A percentile compares a stretch with the other conserved stretches of the same genome.
These are phyloP conservation scores for Xylariomycetidae sp. DNA, from an alignment of 2,329 filamentous ascomycete species.

Conservation along the genomic window DNA sequence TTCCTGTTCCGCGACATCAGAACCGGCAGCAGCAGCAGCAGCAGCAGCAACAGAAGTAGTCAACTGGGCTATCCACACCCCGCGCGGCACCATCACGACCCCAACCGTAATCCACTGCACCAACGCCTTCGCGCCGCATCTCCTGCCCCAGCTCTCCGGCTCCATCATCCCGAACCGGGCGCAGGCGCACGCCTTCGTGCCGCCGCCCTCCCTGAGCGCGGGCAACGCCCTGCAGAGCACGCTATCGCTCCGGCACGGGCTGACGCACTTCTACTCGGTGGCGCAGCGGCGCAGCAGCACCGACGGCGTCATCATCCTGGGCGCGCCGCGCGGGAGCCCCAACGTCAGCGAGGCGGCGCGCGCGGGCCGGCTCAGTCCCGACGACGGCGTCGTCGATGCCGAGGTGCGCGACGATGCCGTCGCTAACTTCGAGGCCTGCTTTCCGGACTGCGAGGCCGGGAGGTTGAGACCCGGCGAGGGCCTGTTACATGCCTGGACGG, in stretches of 20 bases:
- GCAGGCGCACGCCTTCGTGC: constrained; percentile 40
- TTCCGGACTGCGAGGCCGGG: constrained; percentile 7
- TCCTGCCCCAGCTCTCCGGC: constrained; percentile 29
- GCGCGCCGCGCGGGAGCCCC: constrained; percentile 37
- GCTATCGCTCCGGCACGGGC: constrained; percentile 39
- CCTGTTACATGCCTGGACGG: constrained; percentile 40
- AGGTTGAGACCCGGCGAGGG: constrained; percentile 34
- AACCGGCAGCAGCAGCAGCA: constrained; percentile 4
- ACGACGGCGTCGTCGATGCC: constrained; percentile 27
- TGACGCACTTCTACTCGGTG: constrained; percentile 46
- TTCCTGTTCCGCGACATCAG: too few relatives aligned
- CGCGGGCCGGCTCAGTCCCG: too few relatives aligned
- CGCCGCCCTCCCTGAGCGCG: constrained; percentile 31
- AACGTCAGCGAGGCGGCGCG: constrained; percentile 28
- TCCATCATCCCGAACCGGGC: constrained; percentile 38
- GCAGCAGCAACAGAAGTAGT: constrained; percentile 9
- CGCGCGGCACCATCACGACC: constrained; percentile 26
- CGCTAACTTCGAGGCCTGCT: constrained; percentile 30
- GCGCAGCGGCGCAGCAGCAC: constrained; percentile 38
- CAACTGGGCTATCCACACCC: constrained; percentile 29
- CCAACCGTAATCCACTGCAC: constrained; percentile 33
- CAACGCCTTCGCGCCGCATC: constrained; percentile 33
- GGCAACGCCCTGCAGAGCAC: constrained; percentile 31
- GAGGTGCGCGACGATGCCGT: constrained; percentile 35
- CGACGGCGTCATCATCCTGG: constrained; percentile 39